These are phyloP conservation scores for Bjerkandera adusta DNA, from an alignment of 1,284 basidiomycete genomes.

Conservation along the genomic window DNA sequence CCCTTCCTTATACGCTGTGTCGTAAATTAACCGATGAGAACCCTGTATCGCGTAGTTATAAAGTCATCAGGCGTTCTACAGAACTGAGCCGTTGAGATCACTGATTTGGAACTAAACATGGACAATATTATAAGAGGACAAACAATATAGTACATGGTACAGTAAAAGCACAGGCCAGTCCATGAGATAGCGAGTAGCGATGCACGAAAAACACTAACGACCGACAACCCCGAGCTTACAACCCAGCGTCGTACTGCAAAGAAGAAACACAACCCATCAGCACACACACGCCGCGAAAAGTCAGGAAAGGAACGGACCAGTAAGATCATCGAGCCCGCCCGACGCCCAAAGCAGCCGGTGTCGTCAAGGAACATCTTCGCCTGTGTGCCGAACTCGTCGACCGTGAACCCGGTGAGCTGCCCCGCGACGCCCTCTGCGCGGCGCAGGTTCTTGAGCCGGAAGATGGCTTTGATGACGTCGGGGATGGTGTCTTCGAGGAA, in stretches of 20 bases:
- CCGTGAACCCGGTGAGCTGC: constrained; percentile 32
- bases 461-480: constrained; percentile 44
- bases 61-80: too few species aligned
- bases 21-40: too few species aligned
- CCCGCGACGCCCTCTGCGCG: constrained; percentile 41
- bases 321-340: constrained; percentile 29
- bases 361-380: constrained; percentile 26
- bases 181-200: too few species aligned
- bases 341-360: constrained; percentile 26
- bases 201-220: too few species aligned
- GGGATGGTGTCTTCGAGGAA: constrained; percentile 39
- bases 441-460: constrained; percentile 44
- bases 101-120: too few species aligned
- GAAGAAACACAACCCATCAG: neutral
- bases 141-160: too few species aligned
- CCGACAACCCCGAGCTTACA: too few species aligned
- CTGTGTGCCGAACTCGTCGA: constrained; percentile 22
- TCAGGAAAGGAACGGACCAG: constrained; percentile 22
- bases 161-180: too few species aligned
- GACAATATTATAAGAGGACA: too few species aligned
- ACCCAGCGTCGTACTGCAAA: constrained; percentile 10
- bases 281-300: neutral
- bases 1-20: too few species aligned
- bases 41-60: too few species aligned
- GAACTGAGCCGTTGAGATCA: too few species aligned